Evolutionary conservation across 176 grass and related monocot species (phyloP).

Genomic region (Carex parvula): DNA sequence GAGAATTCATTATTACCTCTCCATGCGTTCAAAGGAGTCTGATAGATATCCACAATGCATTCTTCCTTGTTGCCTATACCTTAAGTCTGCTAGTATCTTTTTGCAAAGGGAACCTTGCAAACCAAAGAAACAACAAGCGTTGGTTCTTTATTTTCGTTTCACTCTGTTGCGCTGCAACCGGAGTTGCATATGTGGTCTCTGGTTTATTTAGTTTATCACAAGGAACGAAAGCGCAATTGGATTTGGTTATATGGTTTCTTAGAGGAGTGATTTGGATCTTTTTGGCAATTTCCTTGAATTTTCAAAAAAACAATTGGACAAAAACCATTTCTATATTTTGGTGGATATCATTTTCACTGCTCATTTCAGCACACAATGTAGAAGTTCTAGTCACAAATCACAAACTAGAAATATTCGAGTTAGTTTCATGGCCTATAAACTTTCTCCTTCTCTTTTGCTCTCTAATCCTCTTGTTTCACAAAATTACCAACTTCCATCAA

Average conservation of each 20-base stretch:
- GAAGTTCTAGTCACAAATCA: conserved; percentile 27
- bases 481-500: not conserved
- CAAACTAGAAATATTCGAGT: conserved; percentile 29
- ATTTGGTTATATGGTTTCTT: conserved; percentile 24
- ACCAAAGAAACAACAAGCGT: not conserved
- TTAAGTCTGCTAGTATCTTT: not conserved
- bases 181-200: conserved; percentile 30
- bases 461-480: conserved; percentile 17
- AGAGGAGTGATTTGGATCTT: conserved; percentile 44
- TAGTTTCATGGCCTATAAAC: conserved; percentile 49
- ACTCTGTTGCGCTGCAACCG: conserved; percentile 18
- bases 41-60: conserved; percentile 37
- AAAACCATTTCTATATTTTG: conserved; percentile 40
- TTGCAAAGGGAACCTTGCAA: conserved; percentile 10
- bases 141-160: conserved; percentile 33
- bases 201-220: conserved; percentile 1
- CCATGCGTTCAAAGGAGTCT: conserved; percentile 32
- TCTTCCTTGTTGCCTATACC: conserved; percentile 30
- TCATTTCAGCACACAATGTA: conserved; percentile 51
- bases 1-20: conserved; percentile 35
- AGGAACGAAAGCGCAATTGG: not conserved
- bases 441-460: conserved; percentile 52
- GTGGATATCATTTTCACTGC: conserved; percentile 60
- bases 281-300: conserved; percentile 49
- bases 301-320: conserved; percentile 32